Percentiles rank a stretch among this genome's conserved stretches.
Evolutionary conservation across 148 eudicot genomes (phyloP).

Genomic region (Polygonum aviculare): DNA sequence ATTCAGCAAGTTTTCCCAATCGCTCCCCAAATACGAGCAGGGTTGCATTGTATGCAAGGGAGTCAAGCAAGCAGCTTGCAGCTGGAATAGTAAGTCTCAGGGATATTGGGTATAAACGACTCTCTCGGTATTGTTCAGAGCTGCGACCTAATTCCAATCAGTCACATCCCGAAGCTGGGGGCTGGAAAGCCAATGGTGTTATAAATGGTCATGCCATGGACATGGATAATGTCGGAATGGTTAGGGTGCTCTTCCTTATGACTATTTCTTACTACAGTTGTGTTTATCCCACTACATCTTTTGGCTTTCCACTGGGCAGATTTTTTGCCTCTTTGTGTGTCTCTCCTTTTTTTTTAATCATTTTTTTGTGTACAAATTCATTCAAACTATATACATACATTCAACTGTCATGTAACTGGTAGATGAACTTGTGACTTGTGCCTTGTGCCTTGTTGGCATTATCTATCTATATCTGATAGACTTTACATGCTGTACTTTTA

Average conservation of each 20-base stretch:
- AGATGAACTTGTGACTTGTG: too few relatives aligned
- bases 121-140: conserved; percentile 74
- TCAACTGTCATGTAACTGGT: neutral
- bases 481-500: neutral
- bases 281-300: neutral
- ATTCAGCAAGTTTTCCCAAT: conserved; percentile 21
- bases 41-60: conserved; percentile 76
- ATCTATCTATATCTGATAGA: neutral
- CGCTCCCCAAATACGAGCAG: conserved; percentile 51
- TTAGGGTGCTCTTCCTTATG: conserved; percentile 16
- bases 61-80: conserved; percentile 87
- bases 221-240: conserved; percentile 70
- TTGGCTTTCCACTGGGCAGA: too few relatives aligned
- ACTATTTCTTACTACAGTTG: neutral
- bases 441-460: too few relatives aligned
- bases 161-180: conserved; percentile 34
- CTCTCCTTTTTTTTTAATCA: neutral
- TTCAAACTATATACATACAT: neutral
- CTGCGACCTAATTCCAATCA: conserved; percentile 12
- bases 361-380: too few relatives aligned
- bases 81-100: conserved; percentile 76
- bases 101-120: conserved; percentile 65
- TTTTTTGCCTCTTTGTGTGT: too few relatives aligned
- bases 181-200: conserved; percentile 40
- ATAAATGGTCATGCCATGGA: conserved; percentile 23